These are phyloP conservation scores for Lachancea sp. DNA, from an alignment of 805 yeast species.

Conservation along the genomic window DNA sequence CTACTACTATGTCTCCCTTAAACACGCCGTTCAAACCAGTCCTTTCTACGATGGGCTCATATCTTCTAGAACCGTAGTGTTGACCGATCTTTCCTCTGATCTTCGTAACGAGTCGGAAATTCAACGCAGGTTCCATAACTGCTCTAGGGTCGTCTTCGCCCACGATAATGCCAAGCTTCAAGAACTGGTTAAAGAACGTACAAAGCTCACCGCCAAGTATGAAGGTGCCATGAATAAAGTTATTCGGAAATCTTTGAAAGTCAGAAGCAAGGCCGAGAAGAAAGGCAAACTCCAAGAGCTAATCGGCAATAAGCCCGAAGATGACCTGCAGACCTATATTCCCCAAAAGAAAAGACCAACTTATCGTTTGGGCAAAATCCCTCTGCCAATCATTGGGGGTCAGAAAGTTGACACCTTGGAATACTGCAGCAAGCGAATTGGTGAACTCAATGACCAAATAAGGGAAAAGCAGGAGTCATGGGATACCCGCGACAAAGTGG, in stretches of 20 bases:
- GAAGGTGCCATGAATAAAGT: slow-evolving; percentile 62
- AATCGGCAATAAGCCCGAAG: slow-evolving; percentile 38
- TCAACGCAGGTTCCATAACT: slow-evolving; percentile 56
- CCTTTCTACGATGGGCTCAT: slow-evolving; percentile 65
- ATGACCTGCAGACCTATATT: slow-evolving; percentile 57
- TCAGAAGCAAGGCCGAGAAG: slow-evolving; percentile 49
- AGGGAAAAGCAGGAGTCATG: slow-evolving; percentile 48
- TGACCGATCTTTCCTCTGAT: slow-evolving; percentile 58
- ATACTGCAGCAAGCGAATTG: slow-evolving; percentile 60
- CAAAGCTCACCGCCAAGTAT: slow-evolving; percentile 51
- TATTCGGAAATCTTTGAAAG: slow-evolving; percentile 52
- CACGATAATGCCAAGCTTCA: slow-evolving; percentile 53
- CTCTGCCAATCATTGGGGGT: slow-evolving; percentile 52
- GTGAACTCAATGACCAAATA: slow-evolving; percentile 63
- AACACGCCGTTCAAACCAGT: slow-evolving; percentile 68
- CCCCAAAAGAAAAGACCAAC: slow-evolving; percentile 75
- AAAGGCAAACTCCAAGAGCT: slow-evolving; percentile 41
- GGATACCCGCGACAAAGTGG: slow-evolving; percentile 45
- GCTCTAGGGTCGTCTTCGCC: slow-evolving; percentile 54
- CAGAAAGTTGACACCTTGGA: slow-evolving; percentile 80
- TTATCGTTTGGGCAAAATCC: slow-evolving; percentile 50
- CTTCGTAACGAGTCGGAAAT: slow-evolving; percentile 45
- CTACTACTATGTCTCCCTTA: slow-evolving; percentile 60
- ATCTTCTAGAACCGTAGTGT: slow-evolving; percentile 64
- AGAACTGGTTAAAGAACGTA: slow-evolving; percentile 54